These are phyloP conservation scores for Diaporthe velutina DNA, from an alignment of 2,329 filamentous ascomycete genomes.

Conservation along the genomic window DNA sequence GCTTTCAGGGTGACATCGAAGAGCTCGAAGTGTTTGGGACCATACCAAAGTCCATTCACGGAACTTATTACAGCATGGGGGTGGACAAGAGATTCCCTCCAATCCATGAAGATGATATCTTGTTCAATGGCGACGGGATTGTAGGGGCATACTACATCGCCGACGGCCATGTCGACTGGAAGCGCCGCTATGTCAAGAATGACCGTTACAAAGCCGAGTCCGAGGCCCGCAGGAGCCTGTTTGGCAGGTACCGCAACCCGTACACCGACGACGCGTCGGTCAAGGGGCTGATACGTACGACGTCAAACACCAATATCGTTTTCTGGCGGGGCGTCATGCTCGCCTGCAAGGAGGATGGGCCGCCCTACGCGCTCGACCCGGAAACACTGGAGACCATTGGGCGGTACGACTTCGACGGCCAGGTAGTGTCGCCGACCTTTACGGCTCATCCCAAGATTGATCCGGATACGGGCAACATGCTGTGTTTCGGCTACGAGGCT, in stretches of 20 bases:
- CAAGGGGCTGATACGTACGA: slow-evolving; percentile 66
- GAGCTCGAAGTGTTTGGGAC: slow-evolving; percentile 46
- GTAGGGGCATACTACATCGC: slow-evolving; percentile 51
- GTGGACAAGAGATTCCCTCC: slow-evolving; percentile 51
- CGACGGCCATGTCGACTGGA: slow-evolving; percentile 48
- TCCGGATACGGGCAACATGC: slow-evolving; percentile 63
- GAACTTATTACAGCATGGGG: slow-evolving; percentile 53
- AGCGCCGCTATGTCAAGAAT: slow-evolving; percentile 46
- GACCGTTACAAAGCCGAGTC: slow-evolving; percentile 47
- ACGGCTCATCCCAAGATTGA: slow-evolving; percentile 67
- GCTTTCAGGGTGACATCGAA: slow-evolving; percentile 52
- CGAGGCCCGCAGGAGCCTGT: slow-evolving; percentile 55
- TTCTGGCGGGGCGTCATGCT: slow-evolving; percentile 68
- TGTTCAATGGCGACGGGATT: slow-evolving; percentile 55
- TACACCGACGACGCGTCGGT: slow-evolving; percentile 68
- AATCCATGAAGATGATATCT: slow-evolving; percentile 48
- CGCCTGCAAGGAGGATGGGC: slow-evolving; percentile 67
- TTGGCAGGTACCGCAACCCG: slow-evolving; percentile 68
- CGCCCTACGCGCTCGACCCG: slow-evolving; percentile 64
- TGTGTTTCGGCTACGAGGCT: slow-evolving; percentile 64
- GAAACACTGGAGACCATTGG: slow-evolving; percentile 62
- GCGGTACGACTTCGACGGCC: slow-evolving; percentile 64
- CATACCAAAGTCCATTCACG: slow-evolving; percentile 48
- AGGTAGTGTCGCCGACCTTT: slow-evolving; percentile 60
- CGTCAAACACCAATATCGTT: slow-evolving; percentile 70